Evolutionary conservation across 2,329 filamentous ascomycete species (phyloP).

Genomic region (Aschersonia sp.): DNA sequence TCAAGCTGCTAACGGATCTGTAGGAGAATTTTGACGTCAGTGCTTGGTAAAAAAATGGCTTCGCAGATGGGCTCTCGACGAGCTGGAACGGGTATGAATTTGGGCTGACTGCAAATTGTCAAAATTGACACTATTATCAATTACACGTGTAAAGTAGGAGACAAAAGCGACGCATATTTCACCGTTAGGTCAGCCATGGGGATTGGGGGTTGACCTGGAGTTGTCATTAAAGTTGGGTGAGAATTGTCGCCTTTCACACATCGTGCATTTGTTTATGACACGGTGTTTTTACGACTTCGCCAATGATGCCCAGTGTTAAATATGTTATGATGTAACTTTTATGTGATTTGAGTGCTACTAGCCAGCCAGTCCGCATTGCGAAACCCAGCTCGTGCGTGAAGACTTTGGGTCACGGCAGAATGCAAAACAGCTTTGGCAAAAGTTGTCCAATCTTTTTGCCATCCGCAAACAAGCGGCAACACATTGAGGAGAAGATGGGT

Average conservation of each 20-base stretch:
- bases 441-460: too few species aligned
- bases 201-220: neutral
- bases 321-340: too few species aligned
- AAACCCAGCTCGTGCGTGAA: too few species aligned
- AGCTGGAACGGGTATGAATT: neutral
- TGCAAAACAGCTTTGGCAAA: too few species aligned
- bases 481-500: too few species aligned
- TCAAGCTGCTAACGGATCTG: conserved; percentile 1
- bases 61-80: neutral
- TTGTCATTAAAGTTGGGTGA: neutral
- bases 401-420: too few species aligned
- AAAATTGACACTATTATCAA: neutral
- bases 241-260: neutral
- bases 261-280: too few species aligned
- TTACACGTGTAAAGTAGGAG: conserved; percentile 7
- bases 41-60: conserved; percentile 50
- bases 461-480: too few species aligned
- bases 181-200: neutral
- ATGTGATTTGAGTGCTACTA: too few species aligned
- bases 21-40: conserved; percentile 89
- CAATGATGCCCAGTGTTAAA: too few species aligned
- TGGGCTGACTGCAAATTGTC: conserved; percentile 3
- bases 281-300: too few species aligned
- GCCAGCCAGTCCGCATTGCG: too few species aligned
- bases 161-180: neutral